These are phyloP conservation scores for Colletotrichum euphorbiae DNA, from an alignment of 2,329 filamentous ascomycete genomes.

Conservation along the genomic window DNA sequence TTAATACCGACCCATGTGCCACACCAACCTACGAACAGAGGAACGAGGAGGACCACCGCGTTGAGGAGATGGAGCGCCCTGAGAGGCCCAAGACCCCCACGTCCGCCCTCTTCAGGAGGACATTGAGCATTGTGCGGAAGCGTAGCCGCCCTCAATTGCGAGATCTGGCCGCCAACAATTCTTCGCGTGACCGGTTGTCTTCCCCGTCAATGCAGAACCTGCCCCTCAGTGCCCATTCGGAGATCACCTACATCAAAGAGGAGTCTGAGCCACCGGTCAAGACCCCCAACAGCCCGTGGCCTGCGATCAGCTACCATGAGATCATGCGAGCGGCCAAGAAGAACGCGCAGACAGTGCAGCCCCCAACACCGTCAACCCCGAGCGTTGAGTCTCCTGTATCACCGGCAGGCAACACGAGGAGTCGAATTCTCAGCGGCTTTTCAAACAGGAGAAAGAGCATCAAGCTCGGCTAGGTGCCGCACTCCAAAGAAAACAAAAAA, in stretches of 20 bases:
- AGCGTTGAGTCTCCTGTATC: constrained; percentile 46
- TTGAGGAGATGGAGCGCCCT: constrained; percentile 45
- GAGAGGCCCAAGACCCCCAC: constrained; percentile 59
- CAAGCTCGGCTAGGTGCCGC: constrained; percentile 44
- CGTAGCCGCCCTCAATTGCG: constrained; percentile 64
- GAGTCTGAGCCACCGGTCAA: constrained; percentile 43
- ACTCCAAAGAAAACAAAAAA: constrained; percentile 13
- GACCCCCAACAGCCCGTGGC: constrained; percentile 43
- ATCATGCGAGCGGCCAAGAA: constrained; percentile 59
- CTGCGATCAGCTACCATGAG: constrained; percentile 60
- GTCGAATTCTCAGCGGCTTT: constrained; percentile 50
- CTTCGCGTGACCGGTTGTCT: constrained; percentile 50
- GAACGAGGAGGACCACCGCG: constrained; percentile 43
- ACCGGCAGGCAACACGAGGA: constrained; percentile 43
- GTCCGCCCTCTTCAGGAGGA: constrained; percentile 61
- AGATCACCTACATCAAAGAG: constrained; percentile 49
- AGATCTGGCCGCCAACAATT: constrained; percentile 47
- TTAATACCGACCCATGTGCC: constrained; percentile 67
- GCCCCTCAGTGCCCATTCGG: constrained; percentile 51
- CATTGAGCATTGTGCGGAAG: constrained; percentile 66
- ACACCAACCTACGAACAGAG: constrained; percentile 48
- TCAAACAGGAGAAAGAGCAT: constrained; percentile 55
- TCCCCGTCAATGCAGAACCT: constrained; percentile 39
- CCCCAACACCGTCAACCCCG: constrained; percentile 42
- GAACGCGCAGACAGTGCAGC: constrained; percentile 48